A percentile compares a stretch with the other conserved stretches of the same genome.
phyloP scores from a whole-genome alignment of 1,284 basidiomycete species.

The Xanthoconium separans region DNA sequence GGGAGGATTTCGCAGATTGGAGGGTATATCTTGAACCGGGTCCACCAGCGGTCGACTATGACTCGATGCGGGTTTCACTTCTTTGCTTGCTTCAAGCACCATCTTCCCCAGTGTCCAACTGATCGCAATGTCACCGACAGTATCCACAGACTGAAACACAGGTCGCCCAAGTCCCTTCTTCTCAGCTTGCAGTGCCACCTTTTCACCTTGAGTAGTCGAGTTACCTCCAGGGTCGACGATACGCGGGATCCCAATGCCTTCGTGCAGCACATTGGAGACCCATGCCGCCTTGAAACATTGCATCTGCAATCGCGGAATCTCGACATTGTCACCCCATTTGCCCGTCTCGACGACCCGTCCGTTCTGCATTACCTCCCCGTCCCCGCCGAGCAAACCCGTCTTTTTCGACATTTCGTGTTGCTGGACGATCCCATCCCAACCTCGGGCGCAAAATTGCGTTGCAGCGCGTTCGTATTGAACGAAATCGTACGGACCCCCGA shows the following conservation, averaged over 20 bases:
- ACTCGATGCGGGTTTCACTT: slow-evolving; percentile 55
- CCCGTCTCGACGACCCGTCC: slow-evolving; percentile 64
- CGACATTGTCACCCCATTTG: slow-evolving; percentile 72
- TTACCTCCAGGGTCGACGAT: slow-evolving; percentile 85
- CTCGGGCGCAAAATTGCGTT: slow-evolving; percentile 76
- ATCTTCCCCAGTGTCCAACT: slow-evolving; percentile 99
- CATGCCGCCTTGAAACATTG: slow-evolving; percentile 99
- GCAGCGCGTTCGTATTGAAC: slow-evolving; percentile 95
- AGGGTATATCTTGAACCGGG: slow-evolving; percentile 62
- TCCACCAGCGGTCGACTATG: slow-evolving; percentile 59
- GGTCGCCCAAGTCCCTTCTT: slow-evolving; percentile 80
- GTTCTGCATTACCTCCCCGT: slow-evolving; percentile 51
- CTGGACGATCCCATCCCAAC: slow-evolving; percentile 76
- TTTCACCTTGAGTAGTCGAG: slow-evolving; percentile 57
- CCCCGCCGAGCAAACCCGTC: slow-evolving; percentile 53
- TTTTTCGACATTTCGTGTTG: slow-evolving; percentile 61
- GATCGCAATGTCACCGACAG: slow-evolving; percentile 89
- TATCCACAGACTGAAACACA: slow-evolving; percentile 89
- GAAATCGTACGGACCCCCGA: slow-evolving; percentile 95
- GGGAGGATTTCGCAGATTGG: slow-evolving; percentile 45
- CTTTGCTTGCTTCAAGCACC: slow-evolving; percentile 93
- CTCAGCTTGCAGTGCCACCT: slow-evolving; percentile 71
- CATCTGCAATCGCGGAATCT: slow-evolving; percentile 85
- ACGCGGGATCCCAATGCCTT: slow-evolving; percentile 93
- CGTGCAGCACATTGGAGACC: slow-evolving; percentile 95